These are phyloP conservation scores for Cryptococcus sp. DNA, from an alignment of 1,284 basidiomycete species.

Conservation along the genomic window DNA sequence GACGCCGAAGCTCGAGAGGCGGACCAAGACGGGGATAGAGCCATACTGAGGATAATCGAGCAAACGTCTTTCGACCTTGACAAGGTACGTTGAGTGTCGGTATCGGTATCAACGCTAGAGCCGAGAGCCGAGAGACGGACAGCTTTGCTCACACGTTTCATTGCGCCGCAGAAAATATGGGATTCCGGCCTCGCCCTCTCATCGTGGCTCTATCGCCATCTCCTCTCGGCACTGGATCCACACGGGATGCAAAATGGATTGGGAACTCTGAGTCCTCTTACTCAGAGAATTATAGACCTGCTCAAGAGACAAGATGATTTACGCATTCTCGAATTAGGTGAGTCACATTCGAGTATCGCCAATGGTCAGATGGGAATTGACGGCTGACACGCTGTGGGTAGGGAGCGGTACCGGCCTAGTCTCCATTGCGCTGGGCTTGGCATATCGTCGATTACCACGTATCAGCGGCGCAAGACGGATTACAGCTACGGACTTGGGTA, in stretches of 20 bases:
- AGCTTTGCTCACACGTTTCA: background rate
- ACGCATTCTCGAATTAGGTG: conserved; percentile 66
- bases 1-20: conserved; percentile 22
- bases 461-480: conserved; percentile 13
- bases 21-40: no score
- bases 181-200: conserved; percentile 81
- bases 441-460: conserved; percentile 41
- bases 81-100: conserved; percentile 63
- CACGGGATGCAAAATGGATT: background rate
- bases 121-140: conserved; percentile 2
- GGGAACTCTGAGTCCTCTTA: conserved; percentile 1
- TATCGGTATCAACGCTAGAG: background rate
- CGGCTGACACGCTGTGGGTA: no score
- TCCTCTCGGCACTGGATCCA: background rate
- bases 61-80: conserved; percentile 85
- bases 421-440: conserved; percentile 64
- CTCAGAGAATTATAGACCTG: conserved; percentile 16
- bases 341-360: conserved; percentile 19
- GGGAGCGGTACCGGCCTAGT: conserved; percentile 82
- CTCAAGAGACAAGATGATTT: conserved; percentile 14
- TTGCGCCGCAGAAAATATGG: conserved; percentile 75
- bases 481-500: conserved; percentile 70
- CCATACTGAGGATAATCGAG: conserved; percentile 63
- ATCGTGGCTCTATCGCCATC: conserved; percentile 63
- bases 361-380: background rate